These are phyloP conservation scores for Ascochyta fabae DNA, from an alignment of 2,329 filamentous ascomycete species.

Conservation along the genomic window DNA sequence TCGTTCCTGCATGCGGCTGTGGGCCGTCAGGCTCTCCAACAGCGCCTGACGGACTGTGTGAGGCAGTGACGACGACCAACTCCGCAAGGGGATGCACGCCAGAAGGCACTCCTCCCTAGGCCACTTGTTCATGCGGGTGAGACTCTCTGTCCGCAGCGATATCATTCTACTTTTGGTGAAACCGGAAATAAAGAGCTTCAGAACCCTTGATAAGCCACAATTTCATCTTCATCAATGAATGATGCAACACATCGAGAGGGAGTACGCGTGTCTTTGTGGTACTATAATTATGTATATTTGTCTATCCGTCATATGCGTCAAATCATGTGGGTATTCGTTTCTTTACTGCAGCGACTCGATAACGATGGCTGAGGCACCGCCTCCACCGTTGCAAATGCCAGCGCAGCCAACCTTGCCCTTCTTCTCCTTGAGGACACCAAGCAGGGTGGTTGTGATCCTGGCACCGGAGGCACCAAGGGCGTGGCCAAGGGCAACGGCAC, in stretches of 20 bases:
- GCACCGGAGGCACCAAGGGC: slow-evolving; percentile 93
- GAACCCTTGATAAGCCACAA: neutral
- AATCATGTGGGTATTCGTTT: slow-evolving; percentile 19
- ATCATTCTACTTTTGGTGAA: neutral
- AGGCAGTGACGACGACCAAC: neutral
- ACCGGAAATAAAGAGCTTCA: slow-evolving; percentile 4
- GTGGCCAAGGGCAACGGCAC: slow-evolving; percentile 94
- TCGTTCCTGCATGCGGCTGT: neutral
- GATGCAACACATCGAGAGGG: neutral
- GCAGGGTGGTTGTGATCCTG: slow-evolving; percentile 87
- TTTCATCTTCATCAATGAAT: neutral
- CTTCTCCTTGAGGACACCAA: slow-evolving; percentile 87
- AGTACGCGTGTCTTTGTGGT: neutral
- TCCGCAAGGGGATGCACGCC: neutral
- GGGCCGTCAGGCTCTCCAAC: neutral
- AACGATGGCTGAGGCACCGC: slow-evolving; percentile 91
- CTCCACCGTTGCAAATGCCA: slow-evolving; percentile 97
- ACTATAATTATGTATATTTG: slow-evolving; percentile 14
- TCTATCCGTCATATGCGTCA: slow-evolving; percentile 15
- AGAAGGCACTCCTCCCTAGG: neutral
- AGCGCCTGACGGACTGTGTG: neutral
- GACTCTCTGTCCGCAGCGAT: neutral
- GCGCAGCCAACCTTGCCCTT: slow-evolving; percentile 92
- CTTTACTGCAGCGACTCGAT: slow-evolving; percentile 67
- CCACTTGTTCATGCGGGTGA: neutral